These are phyloP conservation scores for Sporothrix mexicana DNA, from an alignment of 2,329 filamentous ascomycete genomes.

Conservation along the genomic window DNA sequence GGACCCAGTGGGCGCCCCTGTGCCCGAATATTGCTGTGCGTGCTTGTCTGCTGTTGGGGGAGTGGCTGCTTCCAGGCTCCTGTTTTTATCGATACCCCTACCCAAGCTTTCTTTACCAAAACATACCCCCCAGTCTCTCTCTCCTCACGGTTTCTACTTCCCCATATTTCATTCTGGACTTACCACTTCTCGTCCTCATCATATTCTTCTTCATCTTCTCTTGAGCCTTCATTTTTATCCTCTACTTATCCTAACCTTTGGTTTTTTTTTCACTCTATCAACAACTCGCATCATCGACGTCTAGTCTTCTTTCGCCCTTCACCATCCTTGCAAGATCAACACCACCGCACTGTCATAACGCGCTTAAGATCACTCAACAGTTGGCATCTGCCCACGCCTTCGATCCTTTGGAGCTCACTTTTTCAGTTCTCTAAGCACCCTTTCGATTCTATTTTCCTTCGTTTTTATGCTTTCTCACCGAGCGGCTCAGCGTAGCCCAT, in stretches of 20 bases:
- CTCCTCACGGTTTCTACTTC: background rate
- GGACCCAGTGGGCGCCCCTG: slow-evolving; percentile 3
- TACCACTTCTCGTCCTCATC: background rate
- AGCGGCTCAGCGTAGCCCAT: slow-evolving; percentile 11
- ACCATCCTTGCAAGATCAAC: background rate
- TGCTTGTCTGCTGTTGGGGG: slow-evolving; percentile 17
- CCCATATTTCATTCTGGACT: slow-evolving; percentile 11
- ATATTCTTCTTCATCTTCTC: background rate
- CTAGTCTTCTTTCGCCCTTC: background rate
- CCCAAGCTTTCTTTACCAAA: slow-evolving; percentile 11
- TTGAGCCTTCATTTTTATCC: background rate
- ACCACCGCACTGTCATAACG: background rate
- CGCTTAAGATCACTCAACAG: background rate
- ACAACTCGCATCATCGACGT: background rate
- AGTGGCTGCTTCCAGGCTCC: background rate
- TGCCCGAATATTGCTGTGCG: slow-evolving; percentile 1
- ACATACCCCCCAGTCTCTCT: background rate
- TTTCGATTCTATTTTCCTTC: background rate
- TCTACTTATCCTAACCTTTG: background rate
- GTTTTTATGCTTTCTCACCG: background rate
- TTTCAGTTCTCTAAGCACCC: background rate
- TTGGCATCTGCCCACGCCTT: background rate
- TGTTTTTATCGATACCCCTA: slow-evolving; percentile 23
- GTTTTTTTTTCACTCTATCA: background rate
- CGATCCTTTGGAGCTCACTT: background rate